Base-by-base conservation (phyloP, 2,329 filamentous ascomycete genomes). In the Talaromyces sp. region DNA sequence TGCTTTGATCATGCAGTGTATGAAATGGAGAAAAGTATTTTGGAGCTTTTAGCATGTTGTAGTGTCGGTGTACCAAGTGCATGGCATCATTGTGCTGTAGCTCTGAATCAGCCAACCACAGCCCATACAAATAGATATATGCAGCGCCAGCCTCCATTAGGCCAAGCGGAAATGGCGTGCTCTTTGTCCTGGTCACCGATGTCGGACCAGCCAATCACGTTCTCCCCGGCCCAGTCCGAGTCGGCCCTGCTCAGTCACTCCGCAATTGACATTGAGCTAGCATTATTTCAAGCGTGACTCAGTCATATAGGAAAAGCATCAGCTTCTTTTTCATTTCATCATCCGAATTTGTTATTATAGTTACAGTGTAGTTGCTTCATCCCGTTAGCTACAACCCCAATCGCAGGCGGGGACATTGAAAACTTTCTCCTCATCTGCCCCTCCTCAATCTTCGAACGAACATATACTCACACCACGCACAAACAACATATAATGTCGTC, bases 401-500 rank as follows among this genome's bases (percentile, higher is more conserved):
- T 39, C 17, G 52, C n/a, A 39, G 33, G 33, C 33, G n/a, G n/a
- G 25, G 11, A 56, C n/a, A 25, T 56, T 22, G 17, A 37, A 39
- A 37, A 56, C 52, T 22, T 37, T 37, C 31, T 56, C n/a, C 3
- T 22, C 31, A 11, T 50, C 22, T 56, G 37, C 52, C 52, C 52
- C 52, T 37, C 52, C 33, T 56, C 33, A 33, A 52, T 27, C 10
- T 11, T 27, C 45, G 45, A 31, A 15, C 49, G 33, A 56, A 22
- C 52, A 37, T 8, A n/a, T 33, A 49, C 10, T 31, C 31, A 52
- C 43, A 19, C 43, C 54, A 35, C 50, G 13, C n/a, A 58, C 13
- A 27, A 27, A 58, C 15, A 25, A 59, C 19, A 31, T 60, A 75
- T 74, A 75, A 78, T 78, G 76, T 78, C 76, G 73, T 75, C 73